Evolutionary conservation across 2,329 filamentous ascomycete genomes (phyloP).

Genomic region (Scorias spongiosa): DNA sequence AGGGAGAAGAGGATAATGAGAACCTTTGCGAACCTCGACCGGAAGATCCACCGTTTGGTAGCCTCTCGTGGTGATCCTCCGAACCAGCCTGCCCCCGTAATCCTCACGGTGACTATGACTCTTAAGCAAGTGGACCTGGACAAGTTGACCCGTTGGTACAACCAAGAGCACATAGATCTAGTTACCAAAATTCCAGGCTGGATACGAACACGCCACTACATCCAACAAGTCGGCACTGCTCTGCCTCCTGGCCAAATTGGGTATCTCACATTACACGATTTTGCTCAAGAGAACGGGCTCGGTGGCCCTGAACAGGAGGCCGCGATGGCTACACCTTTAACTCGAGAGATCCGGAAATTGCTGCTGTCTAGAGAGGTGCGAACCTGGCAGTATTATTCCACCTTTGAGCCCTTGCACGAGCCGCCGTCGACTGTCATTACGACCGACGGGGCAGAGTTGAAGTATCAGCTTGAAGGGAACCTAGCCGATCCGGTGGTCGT

Average conservation of each 20-base stretch:
- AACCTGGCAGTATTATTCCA: constrained; percentile 59
- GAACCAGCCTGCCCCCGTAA: constrained; percentile 11
- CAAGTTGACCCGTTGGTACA: constrained; percentile 53
- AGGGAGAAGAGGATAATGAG: constrained; percentile 41
- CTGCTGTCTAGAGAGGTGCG: constrained; percentile 42
- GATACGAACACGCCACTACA: constrained; percentile 57
- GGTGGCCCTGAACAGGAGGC: constrained; percentile 49
- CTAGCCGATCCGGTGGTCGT: constrained; percentile 56
- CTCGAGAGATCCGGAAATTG: constrained; percentile 41
- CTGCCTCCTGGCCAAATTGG: constrained; percentile 35
- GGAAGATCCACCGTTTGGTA: constrained; percentile 56
- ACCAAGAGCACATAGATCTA: constrained; percentile 58
- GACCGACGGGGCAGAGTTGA: constrained; percentile 50
- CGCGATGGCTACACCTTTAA: constrained; percentile 47
- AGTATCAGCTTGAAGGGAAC: constrained; percentile 62
- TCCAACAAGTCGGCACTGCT: constrained; percentile 48
- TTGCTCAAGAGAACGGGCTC: constrained; percentile 49
- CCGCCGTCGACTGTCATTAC: constrained; percentile 55
- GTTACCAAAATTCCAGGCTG: constrained; percentile 63
- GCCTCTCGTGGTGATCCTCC: constrained; percentile 24
- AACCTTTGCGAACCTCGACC: constrained; percentile 48
- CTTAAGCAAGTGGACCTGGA: constrained; percentile 41
- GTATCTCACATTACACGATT: constrained; percentile 59
- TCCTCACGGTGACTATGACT: constrained; percentile 10
- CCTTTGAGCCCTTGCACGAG: constrained; percentile 50